Percentiles rank a stretch among this genome's conserved stretches.
phyloP scores from a whole-genome alignment of 345 rosid genomes.

The Pugionium cornutum region DNA sequence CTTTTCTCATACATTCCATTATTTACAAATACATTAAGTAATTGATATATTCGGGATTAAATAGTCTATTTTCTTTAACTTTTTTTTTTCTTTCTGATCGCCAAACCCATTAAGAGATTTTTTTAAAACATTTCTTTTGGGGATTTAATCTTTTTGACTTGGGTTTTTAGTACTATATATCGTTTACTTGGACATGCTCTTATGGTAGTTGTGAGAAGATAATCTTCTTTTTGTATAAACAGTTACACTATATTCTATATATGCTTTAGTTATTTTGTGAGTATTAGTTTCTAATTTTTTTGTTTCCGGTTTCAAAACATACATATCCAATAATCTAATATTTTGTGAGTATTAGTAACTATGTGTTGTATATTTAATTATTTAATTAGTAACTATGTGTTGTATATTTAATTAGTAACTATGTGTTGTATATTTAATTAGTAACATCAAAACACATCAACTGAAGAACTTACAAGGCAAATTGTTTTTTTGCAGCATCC shows the following conservation, averaged over 20 bases:
- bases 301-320: too few relatives aligned
- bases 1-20: constrained; percentile 25
- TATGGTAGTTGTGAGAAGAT: constrained; percentile 31
- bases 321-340: too few relatives aligned
- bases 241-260: background rate
- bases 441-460: too few relatives aligned
- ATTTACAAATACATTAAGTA: background rate
- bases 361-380: too few relatives aligned
- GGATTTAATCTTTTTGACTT: constrained; percentile 39
- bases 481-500: background rate
- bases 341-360: too few relatives aligned
- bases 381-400: too few relatives aligned
- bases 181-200: constrained; percentile 43
- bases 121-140: constrained; percentile 1
- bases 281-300: background rate
- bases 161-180: constrained; percentile 21
- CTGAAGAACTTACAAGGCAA: too few relatives aligned
- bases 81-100: constrained; percentile 29
- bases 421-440: too few relatives aligned
- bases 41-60: background rate
- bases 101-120: constrained; percentile 34
- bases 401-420: too few relatives aligned
- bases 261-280: background rate
- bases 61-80: background rate
- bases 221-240: constrained; percentile 13